phyloP scores from a whole-genome alignment of 306 rosid species.

The Arachis stenosperma region DNA sequence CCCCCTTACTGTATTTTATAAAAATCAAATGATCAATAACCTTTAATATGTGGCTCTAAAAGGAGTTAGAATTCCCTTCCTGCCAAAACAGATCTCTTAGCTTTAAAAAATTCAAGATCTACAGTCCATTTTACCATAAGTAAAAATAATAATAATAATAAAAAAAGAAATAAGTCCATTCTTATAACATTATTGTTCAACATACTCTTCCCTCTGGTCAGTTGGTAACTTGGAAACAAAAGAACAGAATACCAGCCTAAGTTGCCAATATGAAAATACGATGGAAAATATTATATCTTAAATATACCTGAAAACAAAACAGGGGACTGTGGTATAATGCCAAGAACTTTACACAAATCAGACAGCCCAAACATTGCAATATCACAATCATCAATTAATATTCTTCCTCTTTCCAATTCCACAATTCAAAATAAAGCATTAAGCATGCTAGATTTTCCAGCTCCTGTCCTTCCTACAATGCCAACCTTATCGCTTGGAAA shows the following conservation, averaged over 20 bases:
- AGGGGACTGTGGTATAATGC: slow-evolving; percentile 91
- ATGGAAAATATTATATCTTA: slow-evolving; percentile 3
- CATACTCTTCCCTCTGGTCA: background rate
- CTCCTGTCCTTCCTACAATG: slow-evolving; percentile 96
- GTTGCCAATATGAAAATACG: slow-evolving; percentile 51
- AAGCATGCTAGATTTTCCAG: slow-evolving; percentile 94
- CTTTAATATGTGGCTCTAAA: background rate
- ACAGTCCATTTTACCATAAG: background rate
- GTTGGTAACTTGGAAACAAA: background rate
- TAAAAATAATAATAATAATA: too few relatives aligned
- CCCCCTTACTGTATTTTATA: too few relatives aligned
- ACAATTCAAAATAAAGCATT: slow-evolving; percentile 88
- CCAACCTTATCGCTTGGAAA: slow-evolving; percentile 81
- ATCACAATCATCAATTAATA: slow-evolving; percentile 75
- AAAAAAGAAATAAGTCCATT: too few relatives aligned
- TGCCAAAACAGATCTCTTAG: background rate
- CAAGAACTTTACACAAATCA: slow-evolving; percentile 81
- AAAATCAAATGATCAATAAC: too few relatives aligned
- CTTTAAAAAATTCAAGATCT: background rate
- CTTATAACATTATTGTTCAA: background rate
- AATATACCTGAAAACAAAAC: slow-evolving; percentile 85
- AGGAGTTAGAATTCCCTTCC: background rate
- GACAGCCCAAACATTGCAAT: slow-evolving; percentile 75
- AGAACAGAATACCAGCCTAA: slow-evolving; percentile 42
- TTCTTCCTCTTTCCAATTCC: slow-evolving; percentile 83